Percentiles rank a stretch among this genome's conserved stretches.
These are phyloP conservation scores for Trypanosoma conorhini DNA, from an alignment of 208 protist species.

Conservation along the genomic window DNA sequence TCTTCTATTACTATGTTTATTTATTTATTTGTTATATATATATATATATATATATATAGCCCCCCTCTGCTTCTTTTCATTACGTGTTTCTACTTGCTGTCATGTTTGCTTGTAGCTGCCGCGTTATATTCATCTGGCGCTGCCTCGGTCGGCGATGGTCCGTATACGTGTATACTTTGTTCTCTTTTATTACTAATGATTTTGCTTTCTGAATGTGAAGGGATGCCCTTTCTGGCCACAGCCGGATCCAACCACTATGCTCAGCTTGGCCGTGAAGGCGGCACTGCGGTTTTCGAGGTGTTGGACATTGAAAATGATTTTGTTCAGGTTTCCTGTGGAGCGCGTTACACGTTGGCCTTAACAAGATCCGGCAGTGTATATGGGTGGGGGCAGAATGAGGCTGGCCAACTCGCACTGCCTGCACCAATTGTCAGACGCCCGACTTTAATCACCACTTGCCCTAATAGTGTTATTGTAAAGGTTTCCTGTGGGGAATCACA, in stretches of 20 bases:
- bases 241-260: constrained; percentile 21
- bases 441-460: constrained; percentile 6
- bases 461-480: constrained; percentile 18
- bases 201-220: background rate
- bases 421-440: constrained; percentile 6
- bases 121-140: background rate
- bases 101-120: background rate
- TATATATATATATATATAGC: background rate
- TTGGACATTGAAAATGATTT: constrained; percentile 23
- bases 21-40: constrained; percentile 4
- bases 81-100: background rate
- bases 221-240: constrained; percentile 24
- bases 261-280: constrained; percentile 22
- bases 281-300: constrained; percentile 18
- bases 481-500: constrained; percentile 21
- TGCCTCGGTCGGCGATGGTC: background rate
- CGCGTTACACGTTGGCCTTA: constrained; percentile 22
- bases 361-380: constrained; percentile 18
- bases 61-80: background rate
- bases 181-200: background rate
- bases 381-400: constrained; percentile 23
- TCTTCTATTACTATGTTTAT: too few species aligned
- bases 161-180: too few species aligned
- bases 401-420: constrained; percentile 21
- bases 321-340: constrained; percentile 22